Evolutionary conservation across 208 protist species (phyloP).

Genomic region (Leishmania guyanensis): DNA sequence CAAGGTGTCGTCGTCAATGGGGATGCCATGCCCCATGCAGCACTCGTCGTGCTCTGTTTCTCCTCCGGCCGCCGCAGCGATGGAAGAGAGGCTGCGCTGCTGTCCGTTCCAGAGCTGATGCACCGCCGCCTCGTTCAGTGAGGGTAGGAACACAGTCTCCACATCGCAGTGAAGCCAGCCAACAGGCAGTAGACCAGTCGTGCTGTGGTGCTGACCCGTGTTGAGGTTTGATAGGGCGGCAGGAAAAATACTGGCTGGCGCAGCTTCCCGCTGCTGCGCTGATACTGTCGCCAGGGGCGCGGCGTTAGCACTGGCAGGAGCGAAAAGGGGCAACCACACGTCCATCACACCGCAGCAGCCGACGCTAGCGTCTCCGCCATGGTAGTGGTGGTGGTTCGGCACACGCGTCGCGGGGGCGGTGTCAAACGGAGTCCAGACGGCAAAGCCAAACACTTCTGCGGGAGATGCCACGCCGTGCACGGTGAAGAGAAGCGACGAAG

Average conservation of each 20-base stretch:
- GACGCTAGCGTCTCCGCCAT: not conserved
- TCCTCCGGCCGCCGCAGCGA: slow-evolving; percentile 2
- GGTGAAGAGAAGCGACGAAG: slow-evolving; percentile 44
- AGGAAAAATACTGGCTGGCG: not conserved
- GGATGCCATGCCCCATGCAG: not conserved
- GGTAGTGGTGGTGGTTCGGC: not conserved
- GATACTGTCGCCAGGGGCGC: not conserved
- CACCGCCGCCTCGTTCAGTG: slow-evolving; percentile 16
- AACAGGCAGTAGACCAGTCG: slow-evolving; percentile 12
- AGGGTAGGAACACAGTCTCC: slow-evolving; percentile 20
- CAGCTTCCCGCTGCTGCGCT: not conserved
- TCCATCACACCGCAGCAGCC: slow-evolving; percentile 17
- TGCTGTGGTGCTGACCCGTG: not conserved
- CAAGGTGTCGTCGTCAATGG: slow-evolving; percentile 7
- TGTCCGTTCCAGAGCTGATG: slow-evolving; percentile 34
- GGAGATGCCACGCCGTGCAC: slow-evolving; percentile 38
- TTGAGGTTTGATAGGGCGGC: not conserved
- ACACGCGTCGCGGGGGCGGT: not conserved
- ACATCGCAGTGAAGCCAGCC: slow-evolving; percentile 62
- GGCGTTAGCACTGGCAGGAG: slow-evolving; percentile 4
- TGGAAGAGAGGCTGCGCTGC: slow-evolving; percentile 18
- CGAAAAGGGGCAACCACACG: slow-evolving; percentile 57
- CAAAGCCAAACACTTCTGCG: slow-evolving; percentile 46
- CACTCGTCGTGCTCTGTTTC: not conserved
- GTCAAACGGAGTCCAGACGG: slow-evolving; percentile 38